Evolutionary conservation across 2,329 filamentous ascomycete genomes (phyloP), one percentile per base, ranked within the genome.

Genomic region (Pseudogymnoascus verrucosus): DNA sequence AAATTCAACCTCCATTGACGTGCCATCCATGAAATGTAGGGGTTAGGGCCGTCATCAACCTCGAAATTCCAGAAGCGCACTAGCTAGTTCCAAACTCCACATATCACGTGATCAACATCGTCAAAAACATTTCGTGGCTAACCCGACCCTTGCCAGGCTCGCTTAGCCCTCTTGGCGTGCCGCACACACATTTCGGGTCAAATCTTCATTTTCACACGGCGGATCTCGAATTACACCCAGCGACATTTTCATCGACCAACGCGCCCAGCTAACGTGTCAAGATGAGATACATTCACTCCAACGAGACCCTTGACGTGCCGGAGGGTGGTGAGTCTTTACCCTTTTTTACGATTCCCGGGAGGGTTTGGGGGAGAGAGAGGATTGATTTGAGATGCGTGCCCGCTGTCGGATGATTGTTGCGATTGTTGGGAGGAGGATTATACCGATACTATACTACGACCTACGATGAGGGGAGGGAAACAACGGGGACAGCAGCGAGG

Each of bases 231-330:
- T 37, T 40, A 36, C 37, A 40, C 31, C 57, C 57, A 60, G 57
- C 57, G 57, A 60, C 57, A 36, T 19, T 39, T 60, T 60, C 57
- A 60, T 60, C 57, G 57, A 60, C 57, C 39, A 60, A 37, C 31
- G 47, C 57, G 57, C 57, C 57, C 57, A 60, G 37, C 57, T 23
- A 60, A 64, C 69, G 66, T 70, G 66, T 83, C 89, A 97, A 90
- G 83, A 98, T 98, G 95, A 96, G 90, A 86, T 98, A 97, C 91
- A 96, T 99, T 84, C 92, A 97, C 87, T 96, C 91, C 78, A 86
- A 93, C 84, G 93, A 99, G 88, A 85, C 86, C 82, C 86, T 99
- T 83, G 86, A 88, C 77, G 91, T 99, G 82, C 95, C 96, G 77
- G 91, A 97, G 81, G 91, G 93, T 85, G 92, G 92, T 96, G 88